These are phyloP conservation scores for Neofusicoccum umdonicola DNA, from an alignment of 2,329 filamentous ascomycete species.

Conservation along the genomic window DNA sequence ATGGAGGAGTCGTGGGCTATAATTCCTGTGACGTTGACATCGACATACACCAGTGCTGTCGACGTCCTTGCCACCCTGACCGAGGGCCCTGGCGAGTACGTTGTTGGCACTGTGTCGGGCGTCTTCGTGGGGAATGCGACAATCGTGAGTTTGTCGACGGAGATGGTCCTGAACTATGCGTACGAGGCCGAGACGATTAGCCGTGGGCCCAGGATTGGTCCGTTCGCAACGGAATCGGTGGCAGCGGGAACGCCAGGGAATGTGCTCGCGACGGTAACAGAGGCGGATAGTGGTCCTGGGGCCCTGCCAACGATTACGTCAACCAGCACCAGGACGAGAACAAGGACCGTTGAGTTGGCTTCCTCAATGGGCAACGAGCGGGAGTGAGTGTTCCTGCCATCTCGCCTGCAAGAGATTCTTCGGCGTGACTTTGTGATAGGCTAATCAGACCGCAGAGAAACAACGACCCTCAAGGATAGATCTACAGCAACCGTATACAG, in stretches of 20 bases:
- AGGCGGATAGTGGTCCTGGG: background rate
- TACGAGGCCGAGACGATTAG: conserved; percentile 36
- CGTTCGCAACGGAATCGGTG: background rate
- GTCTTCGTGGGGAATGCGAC: conserved; percentile 39
- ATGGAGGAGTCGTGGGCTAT: conserved; percentile 45
- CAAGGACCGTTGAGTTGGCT: background rate
- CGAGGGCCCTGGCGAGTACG: conserved; percentile 29
- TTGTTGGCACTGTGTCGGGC: conserved; percentile 40
- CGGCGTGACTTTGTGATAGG: background rate
- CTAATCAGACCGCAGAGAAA: background rate
- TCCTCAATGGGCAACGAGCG: background rate
- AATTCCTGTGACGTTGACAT: conserved; percentile 36
- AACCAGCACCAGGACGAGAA: conserved; percentile 10
- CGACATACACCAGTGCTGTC: conserved; percentile 35
- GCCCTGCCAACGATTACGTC: background rate
- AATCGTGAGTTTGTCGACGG: conserved; percentile 40
- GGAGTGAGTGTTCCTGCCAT: background rate
- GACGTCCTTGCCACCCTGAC: conserved; percentile 41
- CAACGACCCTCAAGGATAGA: background rate
- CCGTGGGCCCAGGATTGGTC: background rate
- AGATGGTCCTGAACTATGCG: conserved; percentile 36
- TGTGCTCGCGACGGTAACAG: background rate
- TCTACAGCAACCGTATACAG: conserved; percentile 1
- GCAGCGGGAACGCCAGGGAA: background rate
- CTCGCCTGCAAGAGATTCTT: background rate